A percentile compares a stretch with the other conserved stretches of the same genome.
These are phyloP conservation scores for Rhizophagus clarus DNA, from an alignment of 192 early-diverging fungal genomes.

Conservation along the genomic window DNA sequence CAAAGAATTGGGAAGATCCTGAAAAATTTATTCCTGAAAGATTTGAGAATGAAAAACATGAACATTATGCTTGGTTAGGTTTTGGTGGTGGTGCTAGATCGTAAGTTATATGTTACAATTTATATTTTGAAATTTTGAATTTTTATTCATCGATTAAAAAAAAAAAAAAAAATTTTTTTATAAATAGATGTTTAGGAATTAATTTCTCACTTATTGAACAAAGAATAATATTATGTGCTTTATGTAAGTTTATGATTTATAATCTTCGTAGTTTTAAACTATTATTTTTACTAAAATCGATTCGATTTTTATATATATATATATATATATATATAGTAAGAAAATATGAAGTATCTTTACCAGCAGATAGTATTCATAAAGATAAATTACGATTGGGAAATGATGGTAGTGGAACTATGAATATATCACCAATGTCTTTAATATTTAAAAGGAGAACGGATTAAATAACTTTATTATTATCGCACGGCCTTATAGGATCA, in stretches of 20 bases:
- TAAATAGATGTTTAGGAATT: background rate
- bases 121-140: too few species aligned
- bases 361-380: background rate
- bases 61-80: background rate
- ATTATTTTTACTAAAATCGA: too few species aligned
- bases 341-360: background rate
- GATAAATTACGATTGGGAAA: background rate
- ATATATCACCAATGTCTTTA: background rate
- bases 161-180: too few species aligned
- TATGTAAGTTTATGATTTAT: background rate
- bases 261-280: too few species aligned
- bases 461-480: background rate
- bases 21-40: slow-evolving; percentile 3
- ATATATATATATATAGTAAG: background rate
- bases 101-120: too few species aligned
- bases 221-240: background rate
- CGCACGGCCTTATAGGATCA: too few species aligned
- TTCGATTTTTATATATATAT: too few species aligned
- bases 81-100: background rate
- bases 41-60: background rate
- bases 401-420: background rate
- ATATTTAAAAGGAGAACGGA: background rate
- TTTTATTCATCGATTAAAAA: background rate
- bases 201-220: background rate
- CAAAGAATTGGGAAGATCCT: background rate